A percentile compares a stretch with the other conserved stretches of the same genome.
Evolutionary conservation across 2,329 filamentous ascomycete species (phyloP).

Genomic region (Ophiocordyceps unilateralis): DNA sequence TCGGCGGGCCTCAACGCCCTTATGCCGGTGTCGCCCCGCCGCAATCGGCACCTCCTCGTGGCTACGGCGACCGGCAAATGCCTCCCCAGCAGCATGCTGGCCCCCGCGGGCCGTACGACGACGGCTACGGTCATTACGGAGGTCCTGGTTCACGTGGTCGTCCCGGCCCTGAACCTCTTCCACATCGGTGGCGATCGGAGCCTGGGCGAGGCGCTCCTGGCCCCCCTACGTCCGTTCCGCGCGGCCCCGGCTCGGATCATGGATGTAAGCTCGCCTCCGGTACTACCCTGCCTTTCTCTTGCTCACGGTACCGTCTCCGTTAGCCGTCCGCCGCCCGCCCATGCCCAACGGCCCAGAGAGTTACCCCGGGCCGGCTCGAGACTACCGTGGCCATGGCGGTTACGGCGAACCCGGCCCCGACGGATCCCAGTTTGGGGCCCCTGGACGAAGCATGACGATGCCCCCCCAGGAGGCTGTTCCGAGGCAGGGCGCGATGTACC

Average conservation of each 20-base stretch:
- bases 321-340: conserved; percentile 8
- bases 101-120: neutral
- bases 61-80: neutral
- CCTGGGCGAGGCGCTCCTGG: neutral
- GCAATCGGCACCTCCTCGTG: neutral
- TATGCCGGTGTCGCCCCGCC: neutral
- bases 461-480: conserved; percentile 26
- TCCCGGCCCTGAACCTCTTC: neutral
- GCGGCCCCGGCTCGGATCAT: conserved; percentile 24
- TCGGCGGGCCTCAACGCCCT: neutral
- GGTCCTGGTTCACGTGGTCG: neutral
- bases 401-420: conserved; percentile 11
- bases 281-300: neutral
- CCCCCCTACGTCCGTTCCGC: conserved; percentile 7
- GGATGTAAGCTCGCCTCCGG: conserved; percentile 7
- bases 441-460: conserved; percentile 45
- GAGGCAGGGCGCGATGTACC: conserved; percentile 19
- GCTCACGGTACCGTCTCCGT: conserved; percentile 3
- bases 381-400: conserved; percentile 11
- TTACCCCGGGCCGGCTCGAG: conserved; percentile 1
- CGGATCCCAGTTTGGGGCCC: conserved; percentile 26
- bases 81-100: neutral
- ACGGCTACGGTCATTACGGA: neutral
- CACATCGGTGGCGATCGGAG: neutral
- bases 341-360: conserved; percentile 3